Evolutionary conservation across 169 alveolate genomes (phyloP), one percentile per base, ranked within the genome.

Genomic region (Plasmodium sp.): DNA sequence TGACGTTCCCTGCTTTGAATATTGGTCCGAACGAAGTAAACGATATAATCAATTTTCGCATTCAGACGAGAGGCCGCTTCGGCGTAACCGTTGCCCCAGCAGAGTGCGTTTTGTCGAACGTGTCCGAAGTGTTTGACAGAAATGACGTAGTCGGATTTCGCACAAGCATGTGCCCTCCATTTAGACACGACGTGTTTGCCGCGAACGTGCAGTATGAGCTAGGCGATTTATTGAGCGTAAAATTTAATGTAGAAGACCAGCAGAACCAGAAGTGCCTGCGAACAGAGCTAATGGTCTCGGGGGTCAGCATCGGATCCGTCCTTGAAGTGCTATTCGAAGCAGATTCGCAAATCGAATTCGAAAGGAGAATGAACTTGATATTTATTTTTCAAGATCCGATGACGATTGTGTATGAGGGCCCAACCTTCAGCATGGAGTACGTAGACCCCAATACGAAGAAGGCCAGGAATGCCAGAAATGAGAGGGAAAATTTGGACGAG

Each of bases 11-110:
- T 31, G 97, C 98, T 4, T 83, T 96, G 39, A 92, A 79, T 81
- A 72, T 95, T 71, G 91, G 95, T 0, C 86, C 96, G 18, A 77
- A 95, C 31, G 96, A 93, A 31, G 97, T 97, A 27, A 94, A 94
- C 16, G 96, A 96, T 81, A 96, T 97, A 31, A 83, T 97, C 12
- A 95, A 95, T 72, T 98, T 98, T 83, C 94, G 98, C 67, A 96
- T 98, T 12, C 86, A 92, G 54, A 96, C 98, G n/a, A 94, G 96
- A 22, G 98, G 98, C 6, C 96, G 99, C 16, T 98, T 98, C 93
- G 99, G 99, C n/a, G 97, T 98, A 34, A 98, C 99, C 0, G 99
- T 98, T 3, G 99, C 99, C 1, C 99, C 99, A 0, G 98, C 99
- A 14, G 98, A 97, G 84, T 97, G 98, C 67, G 96, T 98, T 54